Evolutionary conservation across 1,284 basidiomycete genomes (phyloP), one percentile per base, ranked within the genome.

Genomic region (Takashimella koratensis): DNA sequence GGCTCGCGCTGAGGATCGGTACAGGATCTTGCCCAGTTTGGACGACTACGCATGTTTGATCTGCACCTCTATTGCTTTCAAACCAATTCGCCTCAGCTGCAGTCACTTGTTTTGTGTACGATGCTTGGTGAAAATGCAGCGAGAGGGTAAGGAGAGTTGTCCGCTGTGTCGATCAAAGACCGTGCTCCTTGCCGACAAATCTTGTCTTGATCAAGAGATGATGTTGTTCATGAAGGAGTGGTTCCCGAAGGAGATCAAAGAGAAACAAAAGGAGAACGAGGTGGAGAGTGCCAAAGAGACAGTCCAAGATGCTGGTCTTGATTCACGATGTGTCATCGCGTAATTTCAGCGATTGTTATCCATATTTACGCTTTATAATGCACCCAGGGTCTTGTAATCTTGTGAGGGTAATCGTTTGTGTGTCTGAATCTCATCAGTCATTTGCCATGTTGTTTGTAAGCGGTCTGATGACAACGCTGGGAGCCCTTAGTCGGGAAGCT

Each of bases 81-180:
- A 90, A 72, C 90, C 90, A 0, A 90, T 98, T 52, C 80, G 91
- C 3, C 80, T 98, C 3, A 75, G 77, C 23, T 98, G 94, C 63
- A 81, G 86, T 0, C 94, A 97, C 73, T 77, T 95, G n/a, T 96
- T 96, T 74, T 97, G 93, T 64, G 89, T 92, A 8, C 76, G 87
- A 47, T 96, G 93, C 72, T 79, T 98, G 16, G 90, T 92, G 46
- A 96, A 97, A 78, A 87, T 98, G 84, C 94, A 98, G 77, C 89
- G 88, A 67, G 80, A 86, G 13, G 84, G 85, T 0, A 84, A 87
- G 64, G 82, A 79, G 11, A 79, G 87, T 59, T 98, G 94, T 72
- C 94, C 94, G 1, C 82, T 96, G 70, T 98, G 94, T 71, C 81
- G 91, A 23, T 80, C 85, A 1, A 82, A 83, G 2, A 86, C 84